Evolutionary conservation across 495 filamentous ascomycete genomes (phyloP).

Genomic region (Thermochaetoides thermophila): DNA sequence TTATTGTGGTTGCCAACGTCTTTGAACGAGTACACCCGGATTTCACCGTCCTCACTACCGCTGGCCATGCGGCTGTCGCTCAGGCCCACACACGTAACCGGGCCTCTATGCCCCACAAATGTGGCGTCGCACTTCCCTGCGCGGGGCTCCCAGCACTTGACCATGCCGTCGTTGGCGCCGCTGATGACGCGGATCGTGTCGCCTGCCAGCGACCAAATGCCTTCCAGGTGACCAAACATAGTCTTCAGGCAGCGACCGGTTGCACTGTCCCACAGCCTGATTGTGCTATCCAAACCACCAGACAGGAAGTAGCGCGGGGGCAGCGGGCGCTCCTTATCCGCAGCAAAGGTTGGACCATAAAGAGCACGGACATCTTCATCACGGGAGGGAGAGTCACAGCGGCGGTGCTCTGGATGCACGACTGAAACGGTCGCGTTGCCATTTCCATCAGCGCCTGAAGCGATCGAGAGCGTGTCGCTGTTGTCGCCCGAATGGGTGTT

Average conservation of each 20-base stretch:
- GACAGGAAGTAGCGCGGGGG: constrained; percentile 87
- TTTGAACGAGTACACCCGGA: constrained; percentile 75
- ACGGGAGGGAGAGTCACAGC: constrained; percentile 9
- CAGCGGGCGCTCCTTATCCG: constrained; percentile 41
- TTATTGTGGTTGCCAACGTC: constrained; percentile 22
- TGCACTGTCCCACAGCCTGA: constrained; percentile 83
- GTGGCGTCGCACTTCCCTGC: constrained; percentile 84
- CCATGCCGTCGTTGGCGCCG: constrained; percentile 83
- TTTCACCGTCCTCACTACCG: constrained; percentile 84
- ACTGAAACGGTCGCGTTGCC: constrained; percentile 17
- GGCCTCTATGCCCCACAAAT: constrained; percentile 74
- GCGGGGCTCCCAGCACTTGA: constrained; percentile 91
- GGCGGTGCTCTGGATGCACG: constrained; percentile 5
- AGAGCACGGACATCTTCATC: constrained; percentile 31
- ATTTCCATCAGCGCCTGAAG: constrained; percentile 21
- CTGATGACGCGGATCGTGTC: constrained; percentile 81
- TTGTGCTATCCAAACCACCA: constrained; percentile 75
- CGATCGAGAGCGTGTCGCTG: constrained; percentile 35
- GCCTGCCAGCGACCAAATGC: constrained; percentile 86
- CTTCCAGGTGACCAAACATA: constrained; percentile 92
- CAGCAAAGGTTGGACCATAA: constrained; percentile 43
- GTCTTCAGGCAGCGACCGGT: constrained; percentile 72
- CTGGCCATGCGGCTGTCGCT: constrained; percentile 78
- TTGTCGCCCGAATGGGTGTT: constrained; percentile 36
- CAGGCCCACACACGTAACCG: constrained; percentile 55